Evolutionary conservation across 805 yeast genomes (phyloP), one percentile per base, ranked within the genome.

Genomic region (Hanseniaspora mollemarum): DNA sequence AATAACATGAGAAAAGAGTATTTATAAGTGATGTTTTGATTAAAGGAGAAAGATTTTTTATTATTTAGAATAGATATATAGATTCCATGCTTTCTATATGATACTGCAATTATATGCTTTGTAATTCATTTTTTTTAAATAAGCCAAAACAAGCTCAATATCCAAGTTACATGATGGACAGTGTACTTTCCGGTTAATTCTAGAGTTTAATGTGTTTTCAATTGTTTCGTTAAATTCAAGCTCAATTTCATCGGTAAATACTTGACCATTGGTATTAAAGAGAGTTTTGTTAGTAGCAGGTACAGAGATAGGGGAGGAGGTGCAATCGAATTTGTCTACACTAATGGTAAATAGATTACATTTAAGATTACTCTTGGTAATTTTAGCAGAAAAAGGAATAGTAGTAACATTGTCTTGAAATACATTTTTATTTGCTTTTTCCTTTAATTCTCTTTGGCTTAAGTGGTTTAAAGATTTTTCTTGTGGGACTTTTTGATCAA

Each of bases 111-210:
- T 29, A 21, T 1, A 40, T 10, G 3, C 28, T 10, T 32, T 43
- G n/a, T 32, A 43, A 13, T 44, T 25, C 8, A 16, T 43, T 4
- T 28, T 25, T 25, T 19, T 44, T 16, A 44, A 13, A 18, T 44
- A 44, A 7, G 49, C 49, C 8, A 35, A 21, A 32, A 44, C 49
- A n/a, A 44, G 33, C 25, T 44, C 49, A 36, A 44, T 41, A 35
- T 44, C 49, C 10, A 44, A 33, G 33, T 41, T 33, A 15, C 49
- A 44, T 8, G 26, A 21, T 8, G 49, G 24, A 35, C 49, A 44
- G 19, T 44, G 49, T 3, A 37, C 21, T 28, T 44, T 44, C 36
- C 49, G 29, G 13, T 36, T 36, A 2, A 44, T 37, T 36, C 49
- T 44, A 7, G 49, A 44, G 2, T 16, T 26, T 7, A 44, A 21